Base-by-base conservation (phyloP, 2,329 filamentous ascomycete genomes). In the Paracoccidioides brasiliensis region DNA sequence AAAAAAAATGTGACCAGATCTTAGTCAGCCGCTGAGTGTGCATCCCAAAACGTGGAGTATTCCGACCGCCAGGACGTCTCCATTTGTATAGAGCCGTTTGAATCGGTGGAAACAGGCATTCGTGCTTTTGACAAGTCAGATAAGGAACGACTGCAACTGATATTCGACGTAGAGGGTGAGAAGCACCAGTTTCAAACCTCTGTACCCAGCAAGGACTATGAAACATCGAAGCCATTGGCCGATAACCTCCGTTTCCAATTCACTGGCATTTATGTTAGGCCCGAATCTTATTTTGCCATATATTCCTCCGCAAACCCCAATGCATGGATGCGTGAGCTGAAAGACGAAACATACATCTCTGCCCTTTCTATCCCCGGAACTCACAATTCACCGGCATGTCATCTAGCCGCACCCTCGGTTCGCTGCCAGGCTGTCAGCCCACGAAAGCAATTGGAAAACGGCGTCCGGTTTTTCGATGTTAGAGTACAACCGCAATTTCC, bases 391-490 rank as follows among this genome's bases (percentile, higher is more conserved):
- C 88, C 93, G 5, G 94, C 90, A 8, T 85, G 81, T 72, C 79
- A 94, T 75, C 79, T 81, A 51, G 90, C 93, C 10, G 79, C 96
- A 4, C 93, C 93, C 1, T 95, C 89, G 1, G 93, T 97, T 41
- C 86, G 93, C 42, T 97, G 93, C 71, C 93, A 98, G 73, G 84
- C 87, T 38, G 88, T 90, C 15, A 77, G 81, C 58, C 78, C 94
- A 4, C 76, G 78, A 51, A 81, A 85, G 54, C 93, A 98, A 71
- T 81, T 98, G 33, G 77, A 83, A 56, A 91, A 95, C 67, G 93
- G 93, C 33, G 86, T 97, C 48, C 88, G 93, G 53, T 97, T 96
- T 76, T 83, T 98, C 62, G 93, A 98, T 68, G 81, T 98, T 59
- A 84, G 93, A 53, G 86, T 96, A 0, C 84, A 86, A 63, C 82